These are phyloP conservation scores for Ramichloridium luteum DNA, from an alignment of 2,329 filamentous ascomycete genomes.

Conservation along the genomic window DNA sequence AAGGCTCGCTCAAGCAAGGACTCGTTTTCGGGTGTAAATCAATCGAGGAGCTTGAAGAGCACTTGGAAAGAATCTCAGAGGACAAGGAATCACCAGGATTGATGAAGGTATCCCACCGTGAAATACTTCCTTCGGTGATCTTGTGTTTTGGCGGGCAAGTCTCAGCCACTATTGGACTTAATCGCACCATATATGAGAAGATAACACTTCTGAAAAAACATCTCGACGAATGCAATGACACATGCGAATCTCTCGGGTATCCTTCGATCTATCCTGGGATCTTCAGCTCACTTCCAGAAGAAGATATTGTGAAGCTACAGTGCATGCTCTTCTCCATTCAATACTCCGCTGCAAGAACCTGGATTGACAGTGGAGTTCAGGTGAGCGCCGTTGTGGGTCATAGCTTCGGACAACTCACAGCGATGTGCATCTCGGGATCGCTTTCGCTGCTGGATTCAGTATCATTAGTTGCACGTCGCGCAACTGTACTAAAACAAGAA, in stretches of 20 bases:
- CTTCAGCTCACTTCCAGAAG: constrained; percentile 5
- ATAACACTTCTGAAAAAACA: constrained; percentile 3
- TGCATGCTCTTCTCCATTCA: constrained; percentile 7
- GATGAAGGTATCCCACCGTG: too few relatives aligned
- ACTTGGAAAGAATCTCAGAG: too few relatives aligned
- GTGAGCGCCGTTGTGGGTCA: constrained; percentile 8
- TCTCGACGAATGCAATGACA: constrained; percentile 7
- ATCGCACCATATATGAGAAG: constrained; percentile 3
- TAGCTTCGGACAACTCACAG: constrained; percentile 9
- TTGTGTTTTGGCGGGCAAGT: constrained; percentile 11
- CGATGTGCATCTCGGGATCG: constrained; percentile 5
- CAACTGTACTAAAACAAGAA: constrained; percentile 3
- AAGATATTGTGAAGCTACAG: constrained; percentile 7
- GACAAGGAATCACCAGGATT: too few relatives aligned
- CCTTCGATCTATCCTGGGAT: constrained; percentile 8
- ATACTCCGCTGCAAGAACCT: constrained; percentile 8
- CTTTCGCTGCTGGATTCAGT: constrained; percentile 6
- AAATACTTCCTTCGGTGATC: too few relatives aligned
- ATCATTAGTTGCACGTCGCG: constrained; percentile 6
- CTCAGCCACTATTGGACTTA: constrained; percentile 4
- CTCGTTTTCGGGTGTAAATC: too few relatives aligned
- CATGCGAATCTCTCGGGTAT: constrained; percentile 3
- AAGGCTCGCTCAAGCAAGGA: too few relatives aligned
- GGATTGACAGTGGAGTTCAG: constrained; percentile 8
- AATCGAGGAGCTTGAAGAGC: too few relatives aligned